phyloP scores from a whole-genome alignment of 1,139 yeast genomes.

The Nakaseomyces glabratus region DNA sequence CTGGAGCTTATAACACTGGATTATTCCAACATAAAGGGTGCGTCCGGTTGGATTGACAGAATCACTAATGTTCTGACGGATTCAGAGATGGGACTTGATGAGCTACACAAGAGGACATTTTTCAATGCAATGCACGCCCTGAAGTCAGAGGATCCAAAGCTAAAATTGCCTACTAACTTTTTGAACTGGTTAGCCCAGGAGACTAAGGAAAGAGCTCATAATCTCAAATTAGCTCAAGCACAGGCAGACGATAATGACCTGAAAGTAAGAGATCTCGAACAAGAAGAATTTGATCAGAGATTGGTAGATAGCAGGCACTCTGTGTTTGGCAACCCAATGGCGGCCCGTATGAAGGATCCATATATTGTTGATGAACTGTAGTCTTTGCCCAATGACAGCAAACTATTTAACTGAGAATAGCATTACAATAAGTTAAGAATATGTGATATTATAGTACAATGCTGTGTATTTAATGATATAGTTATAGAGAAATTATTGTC shows the following conservation, averaged over 20 bases:
- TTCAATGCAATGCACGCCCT: constrained; percentile 39
- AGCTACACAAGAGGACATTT: constrained; percentile 36
- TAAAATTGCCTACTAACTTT: constrained; percentile 30
- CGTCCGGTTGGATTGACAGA: constrained; percentile 24
- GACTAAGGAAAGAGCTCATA: constrained; percentile 35
- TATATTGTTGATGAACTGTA: constrained; percentile 22
- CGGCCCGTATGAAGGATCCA: constrained; percentile 31
- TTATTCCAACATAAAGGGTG: constrained; percentile 6
- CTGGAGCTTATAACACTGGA: constrained; percentile 18
- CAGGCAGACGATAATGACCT: neutral
- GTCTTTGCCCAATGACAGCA: too few relatives aligned
- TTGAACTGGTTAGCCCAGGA: constrained; percentile 57
- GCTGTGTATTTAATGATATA: too few relatives aligned
- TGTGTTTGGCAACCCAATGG: constrained; percentile 75
- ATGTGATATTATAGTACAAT: too few relatives aligned
- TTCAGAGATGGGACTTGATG: constrained; percentile 26
- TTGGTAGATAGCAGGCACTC: constrained; percentile 55
- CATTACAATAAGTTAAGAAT: neutral
- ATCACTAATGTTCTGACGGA: constrained; percentile 22
- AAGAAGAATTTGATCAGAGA: constrained; percentile 36
- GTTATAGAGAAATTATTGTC: too few relatives aligned
- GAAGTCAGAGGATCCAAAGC: constrained; percentile 26
- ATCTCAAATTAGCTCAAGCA: constrained; percentile 19
- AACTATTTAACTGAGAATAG: too few relatives aligned
- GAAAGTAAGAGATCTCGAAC: constrained; percentile 25